Evolutionary conservation across 192 early-diverging fungal genomes (phyloP).

Genomic region (Coemansia sp.): DNA sequence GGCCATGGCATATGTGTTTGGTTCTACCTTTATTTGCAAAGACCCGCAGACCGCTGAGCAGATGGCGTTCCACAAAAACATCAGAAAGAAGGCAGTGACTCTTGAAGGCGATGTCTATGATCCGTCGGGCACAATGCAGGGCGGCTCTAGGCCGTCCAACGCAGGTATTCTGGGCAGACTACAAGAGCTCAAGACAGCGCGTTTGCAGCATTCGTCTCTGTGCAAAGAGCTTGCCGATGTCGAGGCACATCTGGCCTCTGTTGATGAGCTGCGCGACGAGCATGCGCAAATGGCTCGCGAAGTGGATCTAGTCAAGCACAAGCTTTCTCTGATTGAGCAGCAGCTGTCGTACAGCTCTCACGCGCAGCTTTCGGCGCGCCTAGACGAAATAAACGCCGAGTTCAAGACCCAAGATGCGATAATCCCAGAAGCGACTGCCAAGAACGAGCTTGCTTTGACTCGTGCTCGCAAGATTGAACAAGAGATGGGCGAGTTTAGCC

Average conservation of each 20-base stretch:
- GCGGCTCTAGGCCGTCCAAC: slow-evolving; percentile 78
- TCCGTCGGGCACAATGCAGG: slow-evolving; percentile 88
- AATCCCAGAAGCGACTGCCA: slow-evolving; percentile 56
- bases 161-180: slow-evolving; percentile 74
- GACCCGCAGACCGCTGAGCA: slow-evolving; percentile 81
- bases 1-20: slow-evolving; percentile 95
- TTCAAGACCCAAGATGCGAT: slow-evolving; percentile 59
- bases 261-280: slow-evolving; percentile 58
- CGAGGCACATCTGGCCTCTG: slow-evolving; percentile 56
- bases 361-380: slow-evolving; percentile 60
- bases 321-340: slow-evolving; percentile 72
- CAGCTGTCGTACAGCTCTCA: slow-evolving; percentile 75
- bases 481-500: slow-evolving; percentile 89
- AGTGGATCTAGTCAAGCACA: slow-evolving; percentile 76
- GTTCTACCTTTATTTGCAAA: slow-evolving; percentile 84
- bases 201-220: slow-evolving; percentile 54
- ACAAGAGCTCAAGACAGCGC: slow-evolving; percentile 68
- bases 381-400: slow-evolving; percentile 37
- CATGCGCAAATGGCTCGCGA: slow-evolving; percentile 64
- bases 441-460: slow-evolving; percentile 53
- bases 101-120: slow-evolving; percentile 96
- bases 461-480: slow-evolving; percentile 66
- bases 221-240: slow-evolving; percentile 56
- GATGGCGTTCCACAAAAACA: slow-evolving; percentile 84
- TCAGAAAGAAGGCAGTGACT: slow-evolving; percentile 90